Base-by-base conservation (phyloP, 2,329 filamentous ascomycete species). In the Nigrospora oryzae region DNA sequence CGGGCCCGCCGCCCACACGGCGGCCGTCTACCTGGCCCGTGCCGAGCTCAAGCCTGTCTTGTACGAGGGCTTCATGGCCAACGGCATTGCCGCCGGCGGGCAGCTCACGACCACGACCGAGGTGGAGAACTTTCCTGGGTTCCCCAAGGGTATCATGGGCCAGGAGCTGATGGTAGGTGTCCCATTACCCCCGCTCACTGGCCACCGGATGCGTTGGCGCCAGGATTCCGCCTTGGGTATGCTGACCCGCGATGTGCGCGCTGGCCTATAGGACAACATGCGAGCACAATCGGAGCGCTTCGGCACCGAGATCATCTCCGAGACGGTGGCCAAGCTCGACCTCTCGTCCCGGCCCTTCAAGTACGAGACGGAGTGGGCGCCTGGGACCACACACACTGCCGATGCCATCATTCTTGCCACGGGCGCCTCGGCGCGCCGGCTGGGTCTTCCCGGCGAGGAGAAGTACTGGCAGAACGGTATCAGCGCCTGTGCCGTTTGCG, bases 61-160 rank as follows among this genome's bases (percentile, higher is more conserved):
- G 55, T 98, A 97, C 65, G 93, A 98, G 72, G 93, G 93, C 56
- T 95, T 98, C 78, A 83, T 98, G 65, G 93, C 93, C 58, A 93
- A 96, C 62, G 93, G 91, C 60, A 95, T 94, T 58, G 93, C 93
- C 7, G 89, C 93, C 38, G 93, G 93, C 56, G 93, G 93, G 46
- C 93, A 98, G 75, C 77, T 98, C 56, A 98, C 94, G 45, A 98
- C 94, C 23, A 98, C 93, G 45, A 97, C 95, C 59, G 94, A 98
- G 56, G 83, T 98, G 48, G 93, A 98, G 75, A 98, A 98, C 78
- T 98, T 85, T 69, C 93, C 93, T 23, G 93, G 93, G 40, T 98
- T 97, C 72, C 86, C 87, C 59, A 79, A 87, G 57, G 86, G 84
- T 51, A 89, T 98, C 64, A 86, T 89, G 68, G 93, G 93, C 54